Conservation (phyloP, 2,329 filamentous ascomycete species). For the Diaporthe velutina region DNA sequence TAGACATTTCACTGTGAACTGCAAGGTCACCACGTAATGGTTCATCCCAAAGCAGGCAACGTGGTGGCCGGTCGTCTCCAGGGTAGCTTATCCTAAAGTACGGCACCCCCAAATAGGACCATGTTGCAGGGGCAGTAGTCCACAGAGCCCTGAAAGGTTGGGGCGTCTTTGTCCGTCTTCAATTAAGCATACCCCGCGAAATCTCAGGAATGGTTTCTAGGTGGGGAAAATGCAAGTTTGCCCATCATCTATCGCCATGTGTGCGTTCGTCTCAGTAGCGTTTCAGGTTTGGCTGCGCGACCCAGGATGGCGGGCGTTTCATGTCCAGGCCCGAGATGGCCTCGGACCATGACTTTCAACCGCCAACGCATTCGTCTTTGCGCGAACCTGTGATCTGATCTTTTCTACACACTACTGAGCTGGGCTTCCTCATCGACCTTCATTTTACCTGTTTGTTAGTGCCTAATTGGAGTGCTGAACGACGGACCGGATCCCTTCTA, state of each 20-base stretch:
- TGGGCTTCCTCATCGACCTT: conserved; percentile 17
- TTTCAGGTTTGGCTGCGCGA: conserved; percentile 41
- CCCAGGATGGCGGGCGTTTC: conserved; percentile 26
- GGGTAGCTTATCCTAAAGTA: not conserved
- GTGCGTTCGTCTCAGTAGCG: conserved; percentile 44
- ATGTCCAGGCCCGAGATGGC: conserved; percentile 22
- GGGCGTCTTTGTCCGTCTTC: not conserved
- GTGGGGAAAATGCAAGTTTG: conserved; percentile 12
- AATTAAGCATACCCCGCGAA: conserved; percentile 14
- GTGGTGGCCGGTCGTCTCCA: not conserved
- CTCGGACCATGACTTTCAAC: conserved; percentile 22
- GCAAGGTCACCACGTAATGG: not conserved
- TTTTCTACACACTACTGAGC: not conserved
- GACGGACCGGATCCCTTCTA: not conserved
- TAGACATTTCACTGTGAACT: not conserved
- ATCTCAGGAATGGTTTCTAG: not conserved
- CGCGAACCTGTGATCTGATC: not conserved
- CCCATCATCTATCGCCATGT: not conserved
- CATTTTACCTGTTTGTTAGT: not conserved
- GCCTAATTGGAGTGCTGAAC: not conserved
- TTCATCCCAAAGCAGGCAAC: not conserved
- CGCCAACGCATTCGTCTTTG: not conserved
- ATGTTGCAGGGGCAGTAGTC: not conserved
- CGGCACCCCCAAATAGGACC: not conserved
- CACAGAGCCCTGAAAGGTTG: not conserved